These are phyloP conservation scores for Ogataea nitratoaversa DNA, from an alignment of 805 yeast genomes.

Conservation along the genomic window DNA sequence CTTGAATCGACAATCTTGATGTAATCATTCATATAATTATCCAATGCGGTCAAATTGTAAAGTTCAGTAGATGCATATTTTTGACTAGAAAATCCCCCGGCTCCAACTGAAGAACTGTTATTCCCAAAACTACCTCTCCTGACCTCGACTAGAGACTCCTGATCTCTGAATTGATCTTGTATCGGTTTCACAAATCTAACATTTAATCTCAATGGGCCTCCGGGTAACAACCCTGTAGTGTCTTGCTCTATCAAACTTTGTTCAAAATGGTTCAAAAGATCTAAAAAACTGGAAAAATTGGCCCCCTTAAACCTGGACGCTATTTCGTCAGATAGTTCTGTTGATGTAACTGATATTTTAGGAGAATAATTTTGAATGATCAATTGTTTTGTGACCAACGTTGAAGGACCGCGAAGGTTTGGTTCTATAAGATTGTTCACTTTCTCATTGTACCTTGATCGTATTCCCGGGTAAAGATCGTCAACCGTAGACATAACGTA, in stretches of 20 bases:
- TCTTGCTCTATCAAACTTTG: slow-evolving; percentile 20
- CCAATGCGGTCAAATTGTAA: slow-evolving; percentile 15
- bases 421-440: slow-evolving; percentile 16
- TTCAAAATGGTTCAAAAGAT: slow-evolving; percentile 28
- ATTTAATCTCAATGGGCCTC: slow-evolving; percentile 14
- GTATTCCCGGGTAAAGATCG: slow-evolving; percentile 11
- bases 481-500: slow-evolving; percentile 1
- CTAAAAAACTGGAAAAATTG: slow-evolving; percentile 12
- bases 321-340: slow-evolving; percentile 20
- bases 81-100: too few species aligned
- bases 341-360: slow-evolving; percentile 27
- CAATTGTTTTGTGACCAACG: slow-evolving; percentile 25
- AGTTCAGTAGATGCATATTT: slow-evolving; percentile 19
- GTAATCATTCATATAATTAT: slow-evolving; percentile 17
- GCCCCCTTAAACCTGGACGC: slow-evolving; percentile 15
- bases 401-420: slow-evolving; percentile 27
- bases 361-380: slow-evolving; percentile 29
- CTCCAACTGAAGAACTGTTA: too few species aligned
- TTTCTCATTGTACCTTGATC: slow-evolving; percentile 16
- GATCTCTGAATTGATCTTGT: slow-evolving; percentile 20
- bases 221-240: neutral
- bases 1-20: slow-evolving; percentile 17
- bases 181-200: slow-evolving; percentile 28
- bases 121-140: slow-evolving; percentile 13
- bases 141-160: slow-evolving; percentile 11